Evolutionary conservation across 2,329 filamentous ascomycete genomes (phyloP), one percentile per base, ranked within the genome.

Genomic region (Lasiodiplodia hormozganensis): DNA sequence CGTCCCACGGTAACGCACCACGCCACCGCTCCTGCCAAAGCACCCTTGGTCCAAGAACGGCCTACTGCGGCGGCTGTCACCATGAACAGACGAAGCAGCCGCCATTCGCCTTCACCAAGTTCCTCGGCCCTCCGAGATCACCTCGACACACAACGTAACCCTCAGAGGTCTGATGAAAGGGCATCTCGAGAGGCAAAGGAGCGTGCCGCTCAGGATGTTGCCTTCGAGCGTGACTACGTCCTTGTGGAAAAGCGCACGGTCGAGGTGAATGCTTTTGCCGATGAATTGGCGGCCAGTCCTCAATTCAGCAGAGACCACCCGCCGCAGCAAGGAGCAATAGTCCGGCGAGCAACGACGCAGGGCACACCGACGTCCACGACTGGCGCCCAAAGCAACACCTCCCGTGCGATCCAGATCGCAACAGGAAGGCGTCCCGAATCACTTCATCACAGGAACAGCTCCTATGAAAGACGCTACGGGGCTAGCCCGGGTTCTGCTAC

Each of bases 181-280:
- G 78, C 77, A 10, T 70, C 79, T 70, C 78, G 81, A 40, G 82
- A 83, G 62, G 85, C 85, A 62, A 84, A 85, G 51, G 89, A 91
- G 71, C 85, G 86, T 56, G 91, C 90, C 3, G 93, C 92, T 2
- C 92, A 97, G 74, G 95, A 98, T 71, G 89, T 96, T 60, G 92
- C 92, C 1, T 92, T 97, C 73, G 94, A 97, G 77, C 89, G 95
- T 72, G 96, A 98, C 72, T 99, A 98, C 74, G 95, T 99, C 23
- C 86, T 98, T 31, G 93, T 99, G 14, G 96, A 99, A 82, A 97
- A 97, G 83, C 90, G 91, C 72, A 92, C 94, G 23, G 94, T 99
- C 12, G 95, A 98, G 79, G 95, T 99, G 62, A 98, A 99, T 78
- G 96, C 96, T 2, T 91, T 99, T 75, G 96, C 96, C 25, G 96